Evolutionary conservation across 768 basidiomycete genomes (phyloP).

Genomic region (Asterophora parasitica): DNA sequence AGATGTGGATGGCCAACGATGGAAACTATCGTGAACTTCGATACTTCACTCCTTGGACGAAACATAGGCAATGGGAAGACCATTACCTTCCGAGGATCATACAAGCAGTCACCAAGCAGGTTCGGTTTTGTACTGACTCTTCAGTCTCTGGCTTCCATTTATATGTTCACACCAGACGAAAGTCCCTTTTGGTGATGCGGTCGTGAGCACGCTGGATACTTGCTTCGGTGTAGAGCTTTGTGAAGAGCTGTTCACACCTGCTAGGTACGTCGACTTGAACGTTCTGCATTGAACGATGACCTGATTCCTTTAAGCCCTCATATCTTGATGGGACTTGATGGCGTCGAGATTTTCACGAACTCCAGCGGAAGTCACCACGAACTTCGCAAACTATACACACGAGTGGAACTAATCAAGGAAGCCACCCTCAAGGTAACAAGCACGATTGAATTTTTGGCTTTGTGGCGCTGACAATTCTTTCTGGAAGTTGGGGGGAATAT

Average conservation of each 20-base stretch:
- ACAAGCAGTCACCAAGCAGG: slow-evolving; percentile 84
- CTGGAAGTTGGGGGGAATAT: slow-evolving; percentile 85
- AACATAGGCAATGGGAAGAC: slow-evolving; percentile 85
- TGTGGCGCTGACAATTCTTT: slow-evolving; percentile 1
- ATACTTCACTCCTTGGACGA: slow-evolving; percentile 94
- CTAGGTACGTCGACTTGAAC: slow-evolving; percentile 61
- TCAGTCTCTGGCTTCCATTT: neutral
- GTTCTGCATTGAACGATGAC: neutral
- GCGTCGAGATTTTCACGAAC: slow-evolving; percentile 98
- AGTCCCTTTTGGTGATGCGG: slow-evolving; percentile 94
- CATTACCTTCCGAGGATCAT: slow-evolving; percentile 90
- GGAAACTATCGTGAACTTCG: slow-evolving; percentile 91
- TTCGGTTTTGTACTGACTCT: slow-evolving; percentile 24
- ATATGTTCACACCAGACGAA: slow-evolving; percentile 47
- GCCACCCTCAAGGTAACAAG: slow-evolving; percentile 81
- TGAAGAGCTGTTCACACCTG: slow-evolving; percentile 96
- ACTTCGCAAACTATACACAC: slow-evolving; percentile 87
- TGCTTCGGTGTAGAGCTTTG: slow-evolving; percentile 97
- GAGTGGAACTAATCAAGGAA: slow-evolving; percentile 94
- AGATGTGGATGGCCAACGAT: slow-evolving; percentile 99
- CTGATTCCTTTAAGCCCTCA: slow-evolving; percentile 66
- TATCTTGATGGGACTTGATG: slow-evolving; percentile 96
- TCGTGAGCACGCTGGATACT: slow-evolving; percentile 89
- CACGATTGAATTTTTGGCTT: neutral
- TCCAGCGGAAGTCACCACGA: slow-evolving; percentile 98